Evolutionary conservation across 352 stramenopile species (phyloP).

Genomic region (Phytophthora litchii): DNA sequence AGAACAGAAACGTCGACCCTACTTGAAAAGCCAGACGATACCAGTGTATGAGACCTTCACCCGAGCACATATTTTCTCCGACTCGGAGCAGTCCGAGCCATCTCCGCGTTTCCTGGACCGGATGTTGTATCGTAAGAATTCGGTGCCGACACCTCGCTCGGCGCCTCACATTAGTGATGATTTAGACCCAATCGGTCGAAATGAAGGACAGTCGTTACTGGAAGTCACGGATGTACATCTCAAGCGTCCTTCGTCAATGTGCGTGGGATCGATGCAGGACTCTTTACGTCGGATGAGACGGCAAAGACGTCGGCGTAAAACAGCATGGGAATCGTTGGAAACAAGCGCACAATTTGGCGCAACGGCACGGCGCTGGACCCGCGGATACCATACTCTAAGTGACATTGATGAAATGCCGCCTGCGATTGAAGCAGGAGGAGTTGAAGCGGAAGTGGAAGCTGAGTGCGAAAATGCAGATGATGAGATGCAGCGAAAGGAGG

Average conservation of each 20-base stretch:
- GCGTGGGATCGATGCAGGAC: constrained; percentile 51
- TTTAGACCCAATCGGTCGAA: constrained; percentile 17
- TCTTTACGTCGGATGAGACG: constrained; percentile 40
- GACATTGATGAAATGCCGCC: constrained; percentile 60
- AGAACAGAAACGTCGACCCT: constrained; percentile 26
- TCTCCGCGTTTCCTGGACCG: constrained; percentile 41
- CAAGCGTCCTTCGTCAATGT: constrained; percentile 64
- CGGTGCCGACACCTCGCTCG: constrained; percentile 61
- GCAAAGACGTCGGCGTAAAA: constrained; percentile 46
- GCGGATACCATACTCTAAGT: constrained; percentile 65
- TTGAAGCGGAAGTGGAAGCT: constrained; percentile 20
- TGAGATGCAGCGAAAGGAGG: constrained; percentile 20
- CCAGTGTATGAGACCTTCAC: constrained; percentile 41
- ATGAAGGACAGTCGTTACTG: constrained; percentile 58
- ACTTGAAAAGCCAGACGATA: constrained; percentile 41
- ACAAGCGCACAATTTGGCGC: constrained; percentile 61
- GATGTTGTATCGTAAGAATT: constrained; percentile 58
- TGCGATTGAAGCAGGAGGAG: constrained; percentile 17
- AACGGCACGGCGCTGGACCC: constrained; percentile 69
- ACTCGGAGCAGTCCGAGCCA: constrained; percentile 65
- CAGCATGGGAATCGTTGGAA: constrained; percentile 66
- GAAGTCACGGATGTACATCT: constrained; percentile 59
- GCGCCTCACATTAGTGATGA: constrained; percentile 33
- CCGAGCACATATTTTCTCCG: constrained; percentile 38
- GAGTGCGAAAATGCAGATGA: constrained; percentile 24